A percentile compares a stretch with the other conserved stretches of the same genome.
Conservation (phyloP, 257 asterid species). For the Anisodus tanguticus region DNA sequence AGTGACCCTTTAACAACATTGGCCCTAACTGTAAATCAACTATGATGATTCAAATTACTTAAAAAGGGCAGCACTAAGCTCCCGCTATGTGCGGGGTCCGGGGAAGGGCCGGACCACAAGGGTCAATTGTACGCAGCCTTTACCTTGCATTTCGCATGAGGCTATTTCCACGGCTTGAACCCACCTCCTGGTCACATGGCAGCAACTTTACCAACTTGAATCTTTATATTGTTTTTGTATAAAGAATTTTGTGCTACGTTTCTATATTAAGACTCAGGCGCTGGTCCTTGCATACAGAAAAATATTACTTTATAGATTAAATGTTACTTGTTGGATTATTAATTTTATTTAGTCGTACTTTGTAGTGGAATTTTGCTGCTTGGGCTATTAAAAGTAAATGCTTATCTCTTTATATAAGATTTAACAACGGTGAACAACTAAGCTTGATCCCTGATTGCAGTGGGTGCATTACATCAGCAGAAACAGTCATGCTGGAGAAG, state of each 20-base stretch:
- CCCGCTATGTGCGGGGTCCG: too few species aligned
- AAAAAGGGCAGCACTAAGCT: too few species aligned
- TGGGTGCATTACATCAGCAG: slow-evolving; percentile 98
- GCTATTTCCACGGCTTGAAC: too few species aligned
- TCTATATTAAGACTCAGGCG: not conserved
- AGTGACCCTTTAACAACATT: not conserved
- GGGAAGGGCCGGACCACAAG: too few species aligned
- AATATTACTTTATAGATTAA: not conserved
- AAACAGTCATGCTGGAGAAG: slow-evolving; percentile 97
- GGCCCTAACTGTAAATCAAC: not conserved
- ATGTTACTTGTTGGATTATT: not conserved
- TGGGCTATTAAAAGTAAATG: slow-evolving; percentile 13
- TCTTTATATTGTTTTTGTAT: not conserved
- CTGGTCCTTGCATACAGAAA: slow-evolving; percentile 7
- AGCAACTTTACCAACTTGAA: not conserved
- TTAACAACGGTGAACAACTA: slow-evolving; percentile 22
- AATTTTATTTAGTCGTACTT: slow-evolving; percentile 10
- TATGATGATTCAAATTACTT: not conserved
- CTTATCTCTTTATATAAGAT: not conserved
- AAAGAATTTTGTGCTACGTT: slow-evolving; percentile 4
- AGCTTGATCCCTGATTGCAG: slow-evolving; percentile 53
- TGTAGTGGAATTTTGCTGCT: slow-evolving; percentile 12
- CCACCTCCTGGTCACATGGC: too few species aligned
- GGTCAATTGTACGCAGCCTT: too few species aligned
- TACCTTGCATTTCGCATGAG: too few species aligned